Conservation (phyloP, 2,329 filamentous ascomycete species). For the Phoma sp. region DNA sequence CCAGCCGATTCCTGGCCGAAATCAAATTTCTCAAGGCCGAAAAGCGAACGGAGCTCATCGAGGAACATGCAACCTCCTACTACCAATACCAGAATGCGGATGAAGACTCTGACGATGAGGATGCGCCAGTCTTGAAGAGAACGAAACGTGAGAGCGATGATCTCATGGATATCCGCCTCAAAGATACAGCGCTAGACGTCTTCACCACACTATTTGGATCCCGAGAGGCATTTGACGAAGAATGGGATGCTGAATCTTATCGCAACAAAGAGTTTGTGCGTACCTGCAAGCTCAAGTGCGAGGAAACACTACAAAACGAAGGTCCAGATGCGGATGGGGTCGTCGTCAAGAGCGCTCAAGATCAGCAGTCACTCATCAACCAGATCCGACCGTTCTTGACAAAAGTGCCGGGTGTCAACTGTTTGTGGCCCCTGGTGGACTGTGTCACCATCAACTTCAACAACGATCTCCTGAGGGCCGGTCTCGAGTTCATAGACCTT, state of each 20-base stretch:
- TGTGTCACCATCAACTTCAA: conserved; percentile 20
- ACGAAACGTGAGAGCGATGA: conserved; percentile 6
- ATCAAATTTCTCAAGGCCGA: conserved; percentile 21
- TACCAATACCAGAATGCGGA: background rate
- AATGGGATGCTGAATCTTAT: conserved; percentile 16
- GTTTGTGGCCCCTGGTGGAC: conserved; percentile 33
- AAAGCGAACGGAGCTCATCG: conserved; percentile 20
- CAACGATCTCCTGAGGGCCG: conserved; percentile 18
- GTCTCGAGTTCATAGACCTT: conserved; percentile 27
- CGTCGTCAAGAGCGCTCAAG: background rate
- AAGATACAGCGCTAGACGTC: conserved; percentile 29
- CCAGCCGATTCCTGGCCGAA: conserved; percentile 15
- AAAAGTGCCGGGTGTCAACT: conserved; percentile 17
- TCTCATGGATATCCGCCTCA: conserved; percentile 19
- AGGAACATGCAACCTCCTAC: conserved; percentile 17
- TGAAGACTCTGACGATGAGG: conserved; percentile 25
- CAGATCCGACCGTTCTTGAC: conserved; percentile 24
- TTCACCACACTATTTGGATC: conserved; percentile 28
- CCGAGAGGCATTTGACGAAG: conserved; percentile 13
- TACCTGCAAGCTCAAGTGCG: conserved; percentile 24
- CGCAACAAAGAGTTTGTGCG: conserved; percentile 19
- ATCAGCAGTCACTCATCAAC: conserved; percentile 16
- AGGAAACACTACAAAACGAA: conserved; percentile 14
- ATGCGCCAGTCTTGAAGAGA: background rate
- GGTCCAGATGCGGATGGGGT: background rate